phyloP scores from a whole-genome alignment of 352 stramenopile species.

The Phytophthora citrophthora region DNA sequence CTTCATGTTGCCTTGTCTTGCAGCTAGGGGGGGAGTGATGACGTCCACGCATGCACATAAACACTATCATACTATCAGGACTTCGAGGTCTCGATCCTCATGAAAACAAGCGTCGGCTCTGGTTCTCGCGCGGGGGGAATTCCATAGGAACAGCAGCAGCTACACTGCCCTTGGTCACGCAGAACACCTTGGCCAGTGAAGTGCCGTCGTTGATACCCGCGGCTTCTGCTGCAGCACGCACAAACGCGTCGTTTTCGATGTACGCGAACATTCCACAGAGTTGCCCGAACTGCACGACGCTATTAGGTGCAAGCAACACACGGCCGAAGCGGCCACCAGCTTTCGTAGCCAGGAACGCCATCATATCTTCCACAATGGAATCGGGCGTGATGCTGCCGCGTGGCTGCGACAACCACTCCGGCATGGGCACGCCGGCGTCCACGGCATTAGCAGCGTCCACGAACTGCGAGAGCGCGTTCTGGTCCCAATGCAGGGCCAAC shows the following conservation, averaged over 20 bases:
- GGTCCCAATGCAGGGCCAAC: conserved; percentile 42
- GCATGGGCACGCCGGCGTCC: conserved; percentile 25
- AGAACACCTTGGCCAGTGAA: conserved; percentile 46
- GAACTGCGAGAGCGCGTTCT: conserved; percentile 38
- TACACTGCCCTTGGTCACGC: conserved; percentile 37
- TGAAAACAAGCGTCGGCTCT: conserved; percentile 39
- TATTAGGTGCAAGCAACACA: conserved; percentile 42
- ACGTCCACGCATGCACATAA: conserved; percentile 25
- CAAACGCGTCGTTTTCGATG: conserved; percentile 50
- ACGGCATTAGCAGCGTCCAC: conserved; percentile 41
- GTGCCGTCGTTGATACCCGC: conserved; percentile 22
- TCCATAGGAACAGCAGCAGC: conserved; percentile 42
- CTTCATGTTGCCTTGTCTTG: background rate
- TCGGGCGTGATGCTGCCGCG: conserved; percentile 41
- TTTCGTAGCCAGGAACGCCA: conserved; percentile 40
- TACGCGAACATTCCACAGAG: conserved; percentile 50
- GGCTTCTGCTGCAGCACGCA: conserved; percentile 32
- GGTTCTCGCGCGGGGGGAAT: conserved; percentile 44
- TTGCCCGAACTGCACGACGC: conserved; percentile 51
- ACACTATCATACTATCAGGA: conserved; percentile 36
- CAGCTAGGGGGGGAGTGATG: background rate
- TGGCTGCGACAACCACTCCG: conserved; percentile 39
- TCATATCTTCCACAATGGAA: conserved; percentile 46
- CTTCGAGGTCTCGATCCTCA: conserved; percentile 9
- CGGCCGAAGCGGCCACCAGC: conserved; percentile 37